Base-by-base conservation (phyloP, 176 grass and related monocot species). In the Bolboschoenus planiculmis region DNA sequence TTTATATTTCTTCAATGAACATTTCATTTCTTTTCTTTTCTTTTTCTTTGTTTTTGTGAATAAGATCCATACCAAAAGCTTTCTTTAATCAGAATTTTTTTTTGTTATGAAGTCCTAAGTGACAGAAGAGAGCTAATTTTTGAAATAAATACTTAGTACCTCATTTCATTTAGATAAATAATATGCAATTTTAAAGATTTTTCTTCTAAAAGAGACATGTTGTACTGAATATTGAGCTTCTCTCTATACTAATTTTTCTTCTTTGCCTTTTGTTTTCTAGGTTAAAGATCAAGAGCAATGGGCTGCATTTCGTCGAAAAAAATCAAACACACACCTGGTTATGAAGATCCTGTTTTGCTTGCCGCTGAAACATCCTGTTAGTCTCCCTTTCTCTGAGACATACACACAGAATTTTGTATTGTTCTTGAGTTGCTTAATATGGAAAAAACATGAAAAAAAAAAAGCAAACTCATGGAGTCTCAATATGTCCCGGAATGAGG, bases 341-440 rank as follows among this genome's bases (percentile, higher is more conserved):
- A 80, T 61, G 86, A 84, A 84, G 86, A 84, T 72, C 82, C 59
- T 26, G 73, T 6, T 59, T 35, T 73, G 20, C 86, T 88, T 46
- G 82, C 86, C 43, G 57, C 81, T 18, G 44, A 84, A 80, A 88
- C 86, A 13, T 82, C 80, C 48, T 82, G 80, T 59, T 36, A 71
- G 50, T 64, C 13, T 81, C 57, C 64, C 57, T 81, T 23, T 82
- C 58, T 80, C 77, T 20, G 4, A 21, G 7, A 59, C 3, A 31
- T 8, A 59, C 9, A 62, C 10, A 31, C n/a, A 56, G n/a, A n/a
- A 60, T 65, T 20, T 66, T 20, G 63, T 73, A 70, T 59, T 63
- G 2, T 39, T n/a, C 6, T 68, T n/a, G 16, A 39, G 34, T 16
- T n/a, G 7, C 34, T n/a, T 53, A 53, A 53, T 53, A 0, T 53